These are phyloP conservation scores for Mortierella sp. DNA, from an alignment of 371 early-diverging fungal species.

Conservation along the genomic window DNA sequence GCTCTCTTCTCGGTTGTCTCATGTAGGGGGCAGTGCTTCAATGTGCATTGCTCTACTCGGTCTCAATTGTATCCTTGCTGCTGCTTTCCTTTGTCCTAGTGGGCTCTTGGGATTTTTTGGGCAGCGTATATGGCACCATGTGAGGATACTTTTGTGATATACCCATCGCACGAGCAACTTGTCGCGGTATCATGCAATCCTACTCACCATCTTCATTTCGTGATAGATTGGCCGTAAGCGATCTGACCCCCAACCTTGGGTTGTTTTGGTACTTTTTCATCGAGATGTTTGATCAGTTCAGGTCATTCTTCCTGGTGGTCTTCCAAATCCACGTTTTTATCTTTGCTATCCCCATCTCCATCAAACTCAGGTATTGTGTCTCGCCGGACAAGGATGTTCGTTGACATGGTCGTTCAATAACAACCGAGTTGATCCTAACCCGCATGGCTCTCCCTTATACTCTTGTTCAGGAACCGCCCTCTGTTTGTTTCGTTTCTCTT, in stretches of 20 bases:
- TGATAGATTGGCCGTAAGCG: constrained; percentile 68
- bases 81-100: constrained; percentile 66
- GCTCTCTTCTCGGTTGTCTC: not conserved
- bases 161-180: not conserved
- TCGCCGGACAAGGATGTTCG: not conserved
- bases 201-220: constrained; percentile 10
- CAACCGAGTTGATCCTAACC: not conserved
- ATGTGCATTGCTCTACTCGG: constrained; percentile 39
- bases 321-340: constrained; percentile 90
- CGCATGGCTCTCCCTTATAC: not conserved
- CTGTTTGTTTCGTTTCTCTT: constrained; percentile 78
- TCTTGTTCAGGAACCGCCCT: constrained; percentile 70
- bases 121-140: constrained; percentile 82
- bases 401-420: not conserved
- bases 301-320: constrained; percentile 89
- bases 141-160: constrained; percentile 56
- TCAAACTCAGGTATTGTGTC: constrained; percentile 69
- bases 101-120: constrained; percentile 80
- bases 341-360: constrained; percentile 83
- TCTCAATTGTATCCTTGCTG: constrained; percentile 60
- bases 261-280: constrained; percentile 98
- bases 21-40: constrained; percentile 23
- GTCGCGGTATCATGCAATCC: not conserved
- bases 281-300: constrained; percentile 97
- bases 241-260: constrained; percentile 95